Evolutionary conservation across 257 asterid species (phyloP).

Genomic region (Eustoma russellianum): DNA sequence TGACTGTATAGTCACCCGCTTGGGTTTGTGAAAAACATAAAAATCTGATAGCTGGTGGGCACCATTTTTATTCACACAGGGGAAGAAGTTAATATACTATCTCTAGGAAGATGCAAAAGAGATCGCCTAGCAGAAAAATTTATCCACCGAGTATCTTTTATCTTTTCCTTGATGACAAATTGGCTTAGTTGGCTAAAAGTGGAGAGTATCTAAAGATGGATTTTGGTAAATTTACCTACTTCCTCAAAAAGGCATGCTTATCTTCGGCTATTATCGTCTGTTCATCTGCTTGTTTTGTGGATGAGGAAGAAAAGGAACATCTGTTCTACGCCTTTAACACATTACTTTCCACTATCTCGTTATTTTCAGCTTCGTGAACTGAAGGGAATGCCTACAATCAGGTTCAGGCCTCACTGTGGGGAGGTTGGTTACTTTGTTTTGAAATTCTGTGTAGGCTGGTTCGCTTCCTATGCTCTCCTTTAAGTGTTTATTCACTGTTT

Average conservation of each 20-base stretch:
- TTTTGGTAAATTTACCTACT: background rate
- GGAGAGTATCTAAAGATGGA: background rate
- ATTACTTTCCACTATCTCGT: background rate
- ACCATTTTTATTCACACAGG: too few species aligned
- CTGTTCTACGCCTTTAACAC: background rate
- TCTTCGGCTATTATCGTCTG: background rate
- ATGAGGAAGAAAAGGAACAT: background rate
- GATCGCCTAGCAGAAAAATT: too few species aligned
- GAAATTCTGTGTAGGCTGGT: background rate
- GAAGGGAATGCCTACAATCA: slow-evolving; percentile 75
- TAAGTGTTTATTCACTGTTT: slow-evolving; percentile 3
- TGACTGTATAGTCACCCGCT: too few species aligned
- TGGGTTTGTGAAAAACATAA: too few species aligned
- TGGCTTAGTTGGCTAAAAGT: background rate
- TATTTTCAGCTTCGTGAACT: slow-evolving; percentile 80
- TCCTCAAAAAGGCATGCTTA: background rate
- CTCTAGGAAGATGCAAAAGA: too few species aligned
- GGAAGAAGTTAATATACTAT: too few species aligned
- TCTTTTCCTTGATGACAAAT: background rate
- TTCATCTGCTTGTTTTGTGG: background rate
- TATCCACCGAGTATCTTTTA: too few species aligned
- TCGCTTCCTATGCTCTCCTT: background rate
- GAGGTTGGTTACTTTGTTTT: slow-evolving; percentile 59
- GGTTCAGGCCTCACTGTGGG: slow-evolving; percentile 95
- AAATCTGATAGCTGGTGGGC: too few species aligned